A percentile compares a stretch with the other conserved stretches of the same genome.
phyloP scores from a whole-genome alignment of 2,329 filamentous ascomycete genomes.

The Aaosphaeria pasadenensis region DNA sequence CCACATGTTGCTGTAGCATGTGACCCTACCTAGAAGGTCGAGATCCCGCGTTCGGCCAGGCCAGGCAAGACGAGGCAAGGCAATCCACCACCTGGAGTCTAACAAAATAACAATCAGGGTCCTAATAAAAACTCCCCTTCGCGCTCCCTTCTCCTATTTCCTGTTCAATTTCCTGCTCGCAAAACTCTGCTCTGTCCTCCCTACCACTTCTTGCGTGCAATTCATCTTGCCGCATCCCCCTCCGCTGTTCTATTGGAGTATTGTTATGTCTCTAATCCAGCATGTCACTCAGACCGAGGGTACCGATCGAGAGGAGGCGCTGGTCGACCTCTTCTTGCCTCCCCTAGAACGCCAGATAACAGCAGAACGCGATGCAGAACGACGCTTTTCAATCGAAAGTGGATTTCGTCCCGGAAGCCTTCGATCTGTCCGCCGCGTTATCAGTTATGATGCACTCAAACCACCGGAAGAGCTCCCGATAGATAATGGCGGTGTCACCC shows the following conservation, averaged over 20 bases:
- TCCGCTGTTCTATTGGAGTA: not conserved
- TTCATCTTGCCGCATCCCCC: not conserved
- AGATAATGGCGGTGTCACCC: conserved; percentile 44
- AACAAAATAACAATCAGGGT: too few relatives aligned
- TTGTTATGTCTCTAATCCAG: conserved; percentile 50
- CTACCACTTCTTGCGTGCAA: not conserved
- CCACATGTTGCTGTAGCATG: too few relatives aligned
- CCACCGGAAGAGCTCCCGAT: conserved; percentile 35
- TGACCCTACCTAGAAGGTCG: too few relatives aligned
- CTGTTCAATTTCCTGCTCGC: not conserved
- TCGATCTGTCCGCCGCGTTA: conserved; percentile 37
- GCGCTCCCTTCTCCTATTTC: not conserved
- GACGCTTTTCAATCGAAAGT: conserved; percentile 29
- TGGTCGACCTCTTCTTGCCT: conserved; percentile 33
- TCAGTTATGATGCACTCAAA: conserved; percentile 51
- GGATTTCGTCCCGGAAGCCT: conserved; percentile 10
- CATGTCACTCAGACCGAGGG: conserved; percentile 52
- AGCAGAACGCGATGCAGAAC: conserved; percentile 25
- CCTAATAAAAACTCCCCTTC: too few relatives aligned
- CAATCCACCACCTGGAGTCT: too few relatives aligned
- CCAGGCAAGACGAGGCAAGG: too few relatives aligned
- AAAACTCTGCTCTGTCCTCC: not conserved
- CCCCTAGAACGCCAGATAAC: conserved; percentile 30
- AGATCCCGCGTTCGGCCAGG: too few relatives aligned
- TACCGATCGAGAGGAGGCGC: conserved; percentile 43